Evolutionary conservation across 2,329 filamentous ascomycete species (phyloP), one percentile per base, ranked within the genome.

Genomic region (Fusarium dimerum): DNA sequence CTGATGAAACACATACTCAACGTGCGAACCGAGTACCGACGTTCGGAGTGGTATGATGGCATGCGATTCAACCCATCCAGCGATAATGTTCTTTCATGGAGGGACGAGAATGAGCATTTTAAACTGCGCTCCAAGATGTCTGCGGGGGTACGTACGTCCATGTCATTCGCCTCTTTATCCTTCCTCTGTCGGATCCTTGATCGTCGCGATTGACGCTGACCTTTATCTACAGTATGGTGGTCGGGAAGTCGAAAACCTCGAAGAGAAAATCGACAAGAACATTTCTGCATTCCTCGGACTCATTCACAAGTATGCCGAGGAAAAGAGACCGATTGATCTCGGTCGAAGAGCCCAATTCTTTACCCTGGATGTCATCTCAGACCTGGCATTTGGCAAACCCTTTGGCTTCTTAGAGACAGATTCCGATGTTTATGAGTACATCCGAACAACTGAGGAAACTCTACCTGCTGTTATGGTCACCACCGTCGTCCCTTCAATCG

Each of bases 331-430:
- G 0, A 32, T 65, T 71, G 78, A 83, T 51, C 62, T 82, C 17
- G 76, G 74, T 3, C 67, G 68, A 6, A 76, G 78, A 32, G 72
- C 74, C 2, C 77, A 80, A 40, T 81, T 73, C 67, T 77, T 82
- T 40, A 80, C 79, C 0, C 63, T 83, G 0, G 81, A 84, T 52
- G 76, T 82, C 26, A 79, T 83, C 42, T 78, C 75, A 12, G 73
- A 75, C 15, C 54, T 83, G 11, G 78, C 78, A 2, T 77, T 82
- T 40, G 79, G 78, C 8, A 62, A 74, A 32, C 66, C 73, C 0
- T 78, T 81, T 53, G 77, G 78, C 13, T 78, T 75, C 59, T 51
- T 81, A 2, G 69, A 71, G 34, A 66, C 68, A 2, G 74, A 81
- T 55, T 68, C 71, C 5, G 78, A 81, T 52, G 67, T 76, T 1